Evolutionary conservation across 805 yeast genomes (phyloP), one percentile per base, ranked within the genome.

Genomic region (Ogataea thermomethanolica): DNA sequence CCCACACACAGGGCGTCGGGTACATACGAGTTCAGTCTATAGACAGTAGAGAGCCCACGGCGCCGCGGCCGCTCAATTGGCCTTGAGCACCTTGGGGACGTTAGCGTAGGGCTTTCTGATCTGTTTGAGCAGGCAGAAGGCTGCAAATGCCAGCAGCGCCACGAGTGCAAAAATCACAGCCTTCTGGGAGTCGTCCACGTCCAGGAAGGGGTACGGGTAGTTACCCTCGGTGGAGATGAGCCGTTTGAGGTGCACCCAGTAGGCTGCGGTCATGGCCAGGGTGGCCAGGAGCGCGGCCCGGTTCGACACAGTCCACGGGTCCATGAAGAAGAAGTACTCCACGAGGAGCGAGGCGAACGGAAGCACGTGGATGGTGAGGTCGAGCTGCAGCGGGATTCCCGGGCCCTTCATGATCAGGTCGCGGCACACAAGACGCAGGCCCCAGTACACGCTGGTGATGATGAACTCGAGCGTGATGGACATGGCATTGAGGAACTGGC

Each of bases 371-470:
- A 83, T 69, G 7, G 76, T 57, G 27, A 81, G 46, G 54, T 83
- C 91, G 5, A 77, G 64, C 2, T 46, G 24, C 11, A 79, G 14
- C 1, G 84, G 79, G 21, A 81, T 65, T 5, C 59, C 51, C 29
- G 58, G 48, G 5, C 48, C 62, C 5, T 65, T 63, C 36, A 74
- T 61, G 27, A 84, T 79, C 39, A 79, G 54, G 14, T 66, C 63
- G 25, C 72, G 54, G 36, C 72, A 70, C 51, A 78, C 74, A 12
- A 82, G 41, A 46, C 79, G 65, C 48, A 84, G 67, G 0, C 81
- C 78, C 91, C 93, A 84, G 57, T 84, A 84, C 11, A 84, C 75
- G 1, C 64, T 25, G 0, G 85, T 69, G 12, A 84, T 88, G 14
- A 83, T 67, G 8, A 72, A 64, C 55, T 83, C 90, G 12, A 79